Evolutionary conservation across 768 basidiomycete genomes (phyloP), one percentile per base, ranked within the genome.

Genomic region (Termitomyces sp.): DNA sequence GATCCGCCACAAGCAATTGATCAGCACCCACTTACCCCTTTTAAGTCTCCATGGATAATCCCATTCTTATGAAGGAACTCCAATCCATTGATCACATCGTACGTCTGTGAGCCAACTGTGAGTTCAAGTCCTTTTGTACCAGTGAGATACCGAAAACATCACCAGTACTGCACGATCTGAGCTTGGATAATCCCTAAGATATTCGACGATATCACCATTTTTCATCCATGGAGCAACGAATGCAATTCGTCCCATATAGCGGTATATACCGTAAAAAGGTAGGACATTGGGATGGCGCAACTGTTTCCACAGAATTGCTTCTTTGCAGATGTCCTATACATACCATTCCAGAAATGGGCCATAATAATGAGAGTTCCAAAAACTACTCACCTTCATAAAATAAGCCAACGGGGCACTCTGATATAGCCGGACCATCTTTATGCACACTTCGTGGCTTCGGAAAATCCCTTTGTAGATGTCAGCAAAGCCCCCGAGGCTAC

Each of bases 1-100:
- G 12, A 68, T 17, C 29, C 9, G 12, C 37, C 25, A 29, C 29
- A 9, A 29, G 8, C 12, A 8, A 38, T 12, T n/a, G 8, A 12
- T 57, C 34, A 32, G 42, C 7, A 11, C 37, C 31, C 3, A 51
- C 68, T 60, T 56, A 79, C 79, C 25, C 76, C 79, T 57, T 78
- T 79, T 20, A 82, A 68, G 53, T 82, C 80, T 1, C 80, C 80
- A 51, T 79, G 81, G 14, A 80, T 71, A 34, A 82, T 71, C 4
- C 68, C 64, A 52, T 69, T 66, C 9, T 64, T 64, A 57, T 76
- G 76, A 14, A 77, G 66, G 62, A 76, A 75, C 2, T 65, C 52
- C 5, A 76, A 58, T 2, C 76, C 76, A 46, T 60, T 52, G 0
- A 71, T 70, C 15, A 76, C 66, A 43, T 75, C 75, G 9, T 62